Evolutionary conservation across 805 yeast genomes (phyloP).

Genomic region (Saccharomycopsis sp.): DNA sequence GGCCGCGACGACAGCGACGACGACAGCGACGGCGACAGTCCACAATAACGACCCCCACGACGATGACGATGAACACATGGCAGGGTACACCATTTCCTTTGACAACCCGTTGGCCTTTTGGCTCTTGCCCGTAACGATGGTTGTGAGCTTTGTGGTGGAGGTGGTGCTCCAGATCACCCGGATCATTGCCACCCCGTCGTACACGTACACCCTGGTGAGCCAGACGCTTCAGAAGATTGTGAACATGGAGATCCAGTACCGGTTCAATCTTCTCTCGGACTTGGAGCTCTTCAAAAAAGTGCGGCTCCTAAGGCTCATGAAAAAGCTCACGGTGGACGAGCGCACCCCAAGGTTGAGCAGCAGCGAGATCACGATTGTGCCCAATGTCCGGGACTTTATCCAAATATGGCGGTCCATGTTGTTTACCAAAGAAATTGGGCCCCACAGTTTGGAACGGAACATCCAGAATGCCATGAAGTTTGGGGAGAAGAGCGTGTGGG

Average conservation of each 20-base stretch:
- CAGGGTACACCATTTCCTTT: conserved; percentile 14
- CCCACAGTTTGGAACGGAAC: conserved; percentile 41
- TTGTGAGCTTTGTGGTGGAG: conserved; percentile 10
- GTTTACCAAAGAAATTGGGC: neutral
- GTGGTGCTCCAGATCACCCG: conserved; percentile 10
- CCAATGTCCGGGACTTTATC: conserved; percentile 61
- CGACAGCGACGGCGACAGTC: neutral
- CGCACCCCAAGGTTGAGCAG: conserved; percentile 66
- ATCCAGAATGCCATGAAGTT: conserved; percentile 83
- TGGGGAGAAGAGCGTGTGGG: conserved; percentile 94
- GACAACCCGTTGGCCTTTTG: conserved; percentile 1
- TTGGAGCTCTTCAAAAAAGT: conserved; percentile 60
- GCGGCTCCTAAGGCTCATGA: conserved; percentile 30
- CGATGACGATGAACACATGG: neutral
- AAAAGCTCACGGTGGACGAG: conserved; percentile 82
- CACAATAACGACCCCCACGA: neutral
- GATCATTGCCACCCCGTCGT: conserved; percentile 27
- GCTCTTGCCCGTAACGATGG: conserved; percentile 8
- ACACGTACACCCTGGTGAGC: conserved; percentile 28
- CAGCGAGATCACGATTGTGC: conserved; percentile 84
- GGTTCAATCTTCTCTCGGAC: conserved; percentile 71
- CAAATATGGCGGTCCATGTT: conserved; percentile 11
- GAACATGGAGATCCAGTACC: conserved; percentile 74
- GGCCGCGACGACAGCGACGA: conserved; percentile 5
- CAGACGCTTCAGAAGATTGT: conserved; percentile 43